Evolutionary conservation across 2,329 filamentous ascomycete genomes (phyloP).

Genomic region (Cytospora chrysosperma): DNA sequence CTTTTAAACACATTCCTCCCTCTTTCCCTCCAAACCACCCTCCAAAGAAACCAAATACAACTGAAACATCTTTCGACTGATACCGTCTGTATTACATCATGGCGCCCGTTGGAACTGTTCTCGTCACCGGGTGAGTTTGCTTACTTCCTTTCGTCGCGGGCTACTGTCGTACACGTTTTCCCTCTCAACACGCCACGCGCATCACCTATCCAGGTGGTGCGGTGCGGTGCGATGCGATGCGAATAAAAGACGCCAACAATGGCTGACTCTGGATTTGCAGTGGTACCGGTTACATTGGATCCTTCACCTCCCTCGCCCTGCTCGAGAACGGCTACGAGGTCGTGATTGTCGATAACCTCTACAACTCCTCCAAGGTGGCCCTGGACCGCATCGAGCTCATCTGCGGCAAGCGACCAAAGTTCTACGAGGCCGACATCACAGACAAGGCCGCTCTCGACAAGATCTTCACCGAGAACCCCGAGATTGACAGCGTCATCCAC

Average conservation of each 20-base stretch:
- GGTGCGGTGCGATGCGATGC: background rate
- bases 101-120: conserved; percentile 71
- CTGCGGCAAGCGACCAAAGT: conserved; percentile 79
- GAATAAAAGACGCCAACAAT: background rate
- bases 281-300: conserved; percentile 98
- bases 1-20: background rate
- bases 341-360: conserved; percentile 92
- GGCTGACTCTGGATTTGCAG: conserved; percentile 48
- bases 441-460: conserved; percentile 79
- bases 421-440: conserved; percentile 86
- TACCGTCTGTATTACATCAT: conserved; percentile 15
- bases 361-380: conserved; percentile 92
- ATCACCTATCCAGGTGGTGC: background rate
- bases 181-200: background rate
- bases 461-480: conserved; percentile 84
- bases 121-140: conserved; percentile 81
- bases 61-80: background rate
- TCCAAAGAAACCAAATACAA: background rate
- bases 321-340: conserved; percentile 95
- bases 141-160: conserved; percentile 16
- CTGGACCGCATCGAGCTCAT: conserved; percentile 95
- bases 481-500: conserved; percentile 97
- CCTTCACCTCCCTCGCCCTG: conserved; percentile 89
- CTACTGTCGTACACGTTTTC: too few relatives aligned
- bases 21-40: background rate